A percentile compares a stretch with the other conserved stretches of the same genome.
Conservation (phyloP, 768 basidiomycete species). For the Termitomyces sp. region DNA sequence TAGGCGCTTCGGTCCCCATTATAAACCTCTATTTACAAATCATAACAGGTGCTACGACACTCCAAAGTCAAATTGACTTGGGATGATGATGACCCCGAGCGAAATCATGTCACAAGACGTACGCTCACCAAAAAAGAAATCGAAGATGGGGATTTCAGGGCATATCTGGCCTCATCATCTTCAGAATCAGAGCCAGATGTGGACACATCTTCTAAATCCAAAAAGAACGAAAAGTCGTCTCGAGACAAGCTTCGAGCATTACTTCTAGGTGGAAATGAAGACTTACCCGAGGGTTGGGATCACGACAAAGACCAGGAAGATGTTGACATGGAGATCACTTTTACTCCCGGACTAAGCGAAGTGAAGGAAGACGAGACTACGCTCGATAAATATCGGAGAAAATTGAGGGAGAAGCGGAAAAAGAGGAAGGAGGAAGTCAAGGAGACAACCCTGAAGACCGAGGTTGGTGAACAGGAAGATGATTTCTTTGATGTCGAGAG, state of each 20-base stretch:
- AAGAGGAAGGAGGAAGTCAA: constrained; percentile 69
- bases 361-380: constrained; percentile 68
- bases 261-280: constrained; percentile 62
- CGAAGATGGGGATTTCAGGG: constrained; percentile 87
- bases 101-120: constrained; percentile 76
- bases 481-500: constrained; percentile 73
- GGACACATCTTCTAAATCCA: constrained; percentile 17
- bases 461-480: constrained; percentile 37
- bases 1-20: constrained; percentile 36
- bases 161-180: constrained; percentile 67
- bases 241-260: constrained; percentile 76
- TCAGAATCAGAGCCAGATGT: constrained; percentile 52
- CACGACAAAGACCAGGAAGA: constrained; percentile 43
- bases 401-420: constrained; percentile 86
- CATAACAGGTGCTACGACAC: constrained; percentile 81
- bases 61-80: constrained; percentile 98
- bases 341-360: constrained; percentile 77
- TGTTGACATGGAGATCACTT: constrained; percentile 94
- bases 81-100: constrained; percentile 96
- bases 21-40: not conserved
- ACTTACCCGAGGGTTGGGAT: constrained; percentile 86
- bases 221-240: constrained; percentile 38
- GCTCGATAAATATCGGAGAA: constrained; percentile 83
- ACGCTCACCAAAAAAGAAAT: constrained; percentile 79
- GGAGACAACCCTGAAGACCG: constrained; percentile 28